These are phyloP conservation scores for Macrotyloma uniflorum DNA, from an alignment of 306 rosid species.

Conservation along the genomic window DNA sequence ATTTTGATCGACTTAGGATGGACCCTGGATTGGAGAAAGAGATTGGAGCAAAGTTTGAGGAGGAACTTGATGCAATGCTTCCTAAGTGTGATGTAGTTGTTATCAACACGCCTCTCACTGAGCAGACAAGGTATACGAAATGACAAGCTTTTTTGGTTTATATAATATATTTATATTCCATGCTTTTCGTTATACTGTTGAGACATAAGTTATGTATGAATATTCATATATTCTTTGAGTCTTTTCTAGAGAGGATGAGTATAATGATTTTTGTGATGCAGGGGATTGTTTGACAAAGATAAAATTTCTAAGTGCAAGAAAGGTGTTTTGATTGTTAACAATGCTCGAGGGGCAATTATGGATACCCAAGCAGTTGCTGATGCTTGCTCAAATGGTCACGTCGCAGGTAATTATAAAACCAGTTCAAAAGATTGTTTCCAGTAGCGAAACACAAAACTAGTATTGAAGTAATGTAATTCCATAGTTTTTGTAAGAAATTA, in stretches of 20 bases:
- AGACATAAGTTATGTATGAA: background rate
- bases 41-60: slow-evolving; percentile 86
- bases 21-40: slow-evolving; percentile 75
- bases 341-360: slow-evolving; percentile 96
- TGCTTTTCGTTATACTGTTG: no score
- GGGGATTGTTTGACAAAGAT: slow-evolving; percentile 81
- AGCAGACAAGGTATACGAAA: slow-evolving; percentile 74
- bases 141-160: background rate
- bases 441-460: background rate
- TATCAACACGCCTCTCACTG: slow-evolving; percentile 90
- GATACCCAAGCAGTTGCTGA: slow-evolving; percentile 88
- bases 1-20: slow-evolving; percentile 77
- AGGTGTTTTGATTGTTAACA: slow-evolving; percentile 88
- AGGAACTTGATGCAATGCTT: slow-evolving; percentile 94
- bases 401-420: slow-evolving; percentile 67
- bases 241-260: background rate
- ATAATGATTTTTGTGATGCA: slow-evolving; percentile 41
- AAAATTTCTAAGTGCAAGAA: slow-evolving; percentile 82
- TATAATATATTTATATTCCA: no score
- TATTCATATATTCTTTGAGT: background rate
- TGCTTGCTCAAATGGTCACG: slow-evolving; percentile 84
- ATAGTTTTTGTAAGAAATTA: background rate
- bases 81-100: slow-evolving; percentile 92
- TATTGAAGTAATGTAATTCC: background rate
- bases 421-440: background rate